phyloP scores from a whole-genome alignment of 2,329 filamentous ascomycete species.

The Xylaria sp. region DNA sequence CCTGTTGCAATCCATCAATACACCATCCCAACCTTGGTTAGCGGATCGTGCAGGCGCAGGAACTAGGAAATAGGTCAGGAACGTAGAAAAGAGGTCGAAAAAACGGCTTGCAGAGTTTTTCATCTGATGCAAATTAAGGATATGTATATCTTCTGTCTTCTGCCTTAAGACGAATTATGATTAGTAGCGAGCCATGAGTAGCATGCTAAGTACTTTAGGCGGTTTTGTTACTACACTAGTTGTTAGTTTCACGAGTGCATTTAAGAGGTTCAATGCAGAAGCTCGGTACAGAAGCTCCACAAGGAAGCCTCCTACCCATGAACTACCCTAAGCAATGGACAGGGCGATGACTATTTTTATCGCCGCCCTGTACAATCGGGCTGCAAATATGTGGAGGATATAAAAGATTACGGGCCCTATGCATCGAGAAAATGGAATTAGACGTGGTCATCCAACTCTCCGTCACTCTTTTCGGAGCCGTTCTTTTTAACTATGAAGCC shows the following conservation, averaged over 20 bases:
- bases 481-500: conserved; percentile 26
- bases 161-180: not conserved
- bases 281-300: conserved; percentile 7
- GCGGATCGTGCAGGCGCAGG: too few species aligned
- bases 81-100: too few species aligned
- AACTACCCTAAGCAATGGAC: not conserved
- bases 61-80: too few species aligned
- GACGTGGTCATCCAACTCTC: conserved; percentile 25
- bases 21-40: not conserved
- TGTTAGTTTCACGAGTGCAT: conserved; percentile 1
- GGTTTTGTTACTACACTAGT: not conserved
- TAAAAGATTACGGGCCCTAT: not conserved
- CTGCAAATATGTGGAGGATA: conserved; percentile 8
- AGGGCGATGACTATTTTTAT: conserved; percentile 18
- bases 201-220: not conserved
- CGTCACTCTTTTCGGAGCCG: conserved; percentile 31
- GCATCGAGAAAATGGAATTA: not conserved
- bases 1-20: not conserved
- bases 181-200: not conserved
- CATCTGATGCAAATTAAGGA: not conserved
- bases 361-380: not conserved
- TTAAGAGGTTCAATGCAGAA: conserved; percentile 1
- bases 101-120: not conserved
- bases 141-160: not conserved
- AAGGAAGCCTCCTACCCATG: not conserved